Evolutionary conservation across 441 rosid genomes (phyloP).

Genomic region (Manihot esculenta): DNA sequence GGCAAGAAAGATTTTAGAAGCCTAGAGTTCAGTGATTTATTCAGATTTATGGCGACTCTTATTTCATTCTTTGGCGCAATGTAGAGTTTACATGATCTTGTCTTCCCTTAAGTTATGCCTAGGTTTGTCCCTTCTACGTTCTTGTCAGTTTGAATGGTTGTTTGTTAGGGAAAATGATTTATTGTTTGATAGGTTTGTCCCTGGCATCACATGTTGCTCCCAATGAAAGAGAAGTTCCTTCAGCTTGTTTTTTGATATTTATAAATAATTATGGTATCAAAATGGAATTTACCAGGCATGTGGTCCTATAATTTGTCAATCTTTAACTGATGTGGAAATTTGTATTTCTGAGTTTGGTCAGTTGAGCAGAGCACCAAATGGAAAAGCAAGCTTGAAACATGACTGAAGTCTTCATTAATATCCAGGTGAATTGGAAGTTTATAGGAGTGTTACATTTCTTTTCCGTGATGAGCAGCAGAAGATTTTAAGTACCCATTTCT

Average conservation of each 20-base stretch:
- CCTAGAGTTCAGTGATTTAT: background rate
- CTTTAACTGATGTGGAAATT: background rate
- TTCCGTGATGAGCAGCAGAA: background rate
- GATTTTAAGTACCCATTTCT: background rate
- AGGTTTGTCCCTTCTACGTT: background rate
- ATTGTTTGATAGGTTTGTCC: background rate
- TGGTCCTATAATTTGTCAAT: background rate
- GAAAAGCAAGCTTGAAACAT: no score
- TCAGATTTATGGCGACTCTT: background rate
- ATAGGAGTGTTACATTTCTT: background rate
- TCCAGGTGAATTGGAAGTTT: no score
- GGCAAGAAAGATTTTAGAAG: background rate
- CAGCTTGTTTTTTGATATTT: background rate
- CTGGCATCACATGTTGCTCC: background rate
- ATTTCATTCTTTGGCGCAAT: background rate
- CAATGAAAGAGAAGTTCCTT: background rate
- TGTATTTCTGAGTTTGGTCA: background rate
- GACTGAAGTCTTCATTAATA: no score
- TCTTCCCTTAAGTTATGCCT: background rate
- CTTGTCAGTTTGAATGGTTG: background rate
- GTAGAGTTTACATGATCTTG: background rate
- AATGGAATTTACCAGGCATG: background rate
- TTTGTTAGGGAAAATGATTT: background rate
- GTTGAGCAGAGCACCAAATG: background rate
- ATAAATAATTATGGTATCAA: background rate